Evolutionary conservation across 208 protist genomes (phyloP), one percentile per base, ranked within the genome.

Genomic region (Leishmania major): DNA sequence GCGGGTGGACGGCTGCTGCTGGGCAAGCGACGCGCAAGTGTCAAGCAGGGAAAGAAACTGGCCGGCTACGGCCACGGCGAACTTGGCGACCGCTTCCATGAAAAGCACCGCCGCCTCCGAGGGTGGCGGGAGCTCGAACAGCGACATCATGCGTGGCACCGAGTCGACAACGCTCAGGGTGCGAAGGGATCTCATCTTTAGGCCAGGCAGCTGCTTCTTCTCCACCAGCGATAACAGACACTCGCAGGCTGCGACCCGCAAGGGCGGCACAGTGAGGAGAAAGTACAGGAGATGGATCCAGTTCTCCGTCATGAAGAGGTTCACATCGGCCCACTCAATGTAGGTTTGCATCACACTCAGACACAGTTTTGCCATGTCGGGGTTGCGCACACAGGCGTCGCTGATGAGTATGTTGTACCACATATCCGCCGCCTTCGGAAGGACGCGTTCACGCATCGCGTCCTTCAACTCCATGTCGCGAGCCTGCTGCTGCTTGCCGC

Each of bases 391-490:
- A 19, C 88, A 90, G 43, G 81, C 86, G n/a, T 93, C 89, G 85
- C 79, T 91, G 28, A 96, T 75, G 13, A 90, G 81, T 15, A 55
- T 69, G 70, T 59, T 40, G 67, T 93, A 95, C 93, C 93, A 96
- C 76, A 82, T 88, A 19, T 90, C 15, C 31, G 93, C 90, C 8
- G 83, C 85, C 57, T 84, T 88, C 15, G 90, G 89, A 28, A 96
- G 93, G 15, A 95, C 87, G 49, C 62, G 17, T 78, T 93, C 89
- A 8, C 93, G 88, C 93, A 96, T 96, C 35, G 91, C 87, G 57
- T 96, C 93, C 84, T 96, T 96, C 62, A 96, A 47, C 74, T 89
- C 84, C 93, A 95, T 96, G 78, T 95, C 88, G 10, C 90, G 90
- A 47, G 80, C 83, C 2, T 91, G 86, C 82, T 93, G 88, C 69